Evolutionary conservation across 495 filamentous ascomycete species (phyloP).

Genomic region (Tuber umbilicatum): DNA sequence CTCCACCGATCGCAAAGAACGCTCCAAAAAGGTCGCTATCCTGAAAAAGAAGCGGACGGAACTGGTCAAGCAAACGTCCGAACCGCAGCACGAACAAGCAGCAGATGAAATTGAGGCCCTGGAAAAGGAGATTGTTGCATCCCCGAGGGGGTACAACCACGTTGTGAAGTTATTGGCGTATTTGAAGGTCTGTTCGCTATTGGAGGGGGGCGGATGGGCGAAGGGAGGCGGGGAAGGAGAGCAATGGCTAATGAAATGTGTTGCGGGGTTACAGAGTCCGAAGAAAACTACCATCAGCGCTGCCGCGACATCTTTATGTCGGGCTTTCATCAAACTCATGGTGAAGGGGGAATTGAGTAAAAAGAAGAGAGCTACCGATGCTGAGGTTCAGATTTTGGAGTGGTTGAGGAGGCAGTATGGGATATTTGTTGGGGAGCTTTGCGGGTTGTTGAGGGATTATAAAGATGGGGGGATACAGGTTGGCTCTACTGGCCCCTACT

Average conservation of each 20-base stretch:
- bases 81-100: background rate
- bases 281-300: conserved; percentile 24
- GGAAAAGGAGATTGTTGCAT: conserved; percentile 44
- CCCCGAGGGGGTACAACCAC: conserved; percentile 86
- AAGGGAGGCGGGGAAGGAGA: no score
- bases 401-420: conserved; percentile 72
- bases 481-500: conserved; percentile 24
- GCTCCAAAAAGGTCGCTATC: background rate
- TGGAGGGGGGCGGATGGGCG: background rate
- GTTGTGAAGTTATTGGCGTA: conserved; percentile 66
- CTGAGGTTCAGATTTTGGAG: conserved; percentile 63
- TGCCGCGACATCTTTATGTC: conserved; percentile 73
- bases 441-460: conserved; percentile 52
- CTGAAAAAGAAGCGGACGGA: background rate
- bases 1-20: background rate
- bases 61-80: background rate
- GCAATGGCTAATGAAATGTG: background rate
- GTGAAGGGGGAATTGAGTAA: conserved; percentile 64
- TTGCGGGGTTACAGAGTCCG: background rate
- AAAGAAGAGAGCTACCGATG: conserved; percentile 57
- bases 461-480: conserved; percentile 46
- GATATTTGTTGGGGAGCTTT: conserved; percentile 58
- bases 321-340: conserved; percentile 80
- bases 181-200: conserved; percentile 44
- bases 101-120: conserved; percentile 30